Base-by-base conservation (phyloP, 2,329 filamentous ascomycete species). In the Calycina herbarum region DNA sequence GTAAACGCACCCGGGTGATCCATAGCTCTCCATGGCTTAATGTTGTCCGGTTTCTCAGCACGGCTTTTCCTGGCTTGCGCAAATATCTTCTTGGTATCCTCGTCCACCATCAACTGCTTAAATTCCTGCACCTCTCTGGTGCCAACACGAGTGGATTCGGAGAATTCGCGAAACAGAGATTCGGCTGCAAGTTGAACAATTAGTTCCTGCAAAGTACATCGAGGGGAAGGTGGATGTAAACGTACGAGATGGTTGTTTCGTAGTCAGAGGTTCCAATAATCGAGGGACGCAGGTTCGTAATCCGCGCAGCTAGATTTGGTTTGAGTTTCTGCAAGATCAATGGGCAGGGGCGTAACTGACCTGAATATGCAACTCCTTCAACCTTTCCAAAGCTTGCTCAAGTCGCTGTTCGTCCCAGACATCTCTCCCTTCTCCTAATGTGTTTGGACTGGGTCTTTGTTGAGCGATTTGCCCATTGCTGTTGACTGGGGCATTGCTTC, bases 1-100 rank as follows among this genome's bases (percentile, higher is more conserved):
- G 64, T 70, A 38, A 83, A 81, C 86, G 86, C 89, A 67, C 86
- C 80, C 2, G 87, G 85, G 64, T 89, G 80, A 42, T 89, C 84
- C 63, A 79, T 82, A 24, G 85, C 81, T 59, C 79, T 81, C 87
- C 87, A 89, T 1, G 83, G 81, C 70, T 81, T 84, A 68, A 89
- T 87, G 3, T 82, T 84, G 61, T 81, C 79, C 0, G 85, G 83
- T 56, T 87, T 83, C 48, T 83, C 80, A 62, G 82, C 78, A 20
- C 81, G 81, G 70, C 86, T 88, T 71, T 82, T 80, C 51, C 76
- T 79, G 1, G 82, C 85, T 64, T 83, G 80, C 11, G 83, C 79
- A 63, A 89, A 78, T 11, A 86, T 78, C 62, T 81, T 81, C 57
- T 60, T 66, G 42, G 71, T 73, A 42, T 76, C 68, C 15, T 73